phyloP scores from a whole-genome alignment of 768 basidiomycete genomes.

The Leccinum pellstonianum region DNA sequence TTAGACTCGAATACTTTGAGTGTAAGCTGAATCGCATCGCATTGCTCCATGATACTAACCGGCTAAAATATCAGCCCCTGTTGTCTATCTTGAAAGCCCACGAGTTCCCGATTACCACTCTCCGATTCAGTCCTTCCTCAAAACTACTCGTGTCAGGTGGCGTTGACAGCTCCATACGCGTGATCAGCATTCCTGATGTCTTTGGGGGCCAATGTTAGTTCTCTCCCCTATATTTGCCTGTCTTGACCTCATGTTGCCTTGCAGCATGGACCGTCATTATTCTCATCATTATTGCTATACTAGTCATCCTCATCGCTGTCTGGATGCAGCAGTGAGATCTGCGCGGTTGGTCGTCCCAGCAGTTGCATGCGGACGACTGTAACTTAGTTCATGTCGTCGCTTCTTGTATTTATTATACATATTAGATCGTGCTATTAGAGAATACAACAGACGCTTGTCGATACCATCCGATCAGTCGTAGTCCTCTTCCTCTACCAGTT shows the following conservation, averaged over 20 bases:
- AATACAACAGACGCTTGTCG: conserved; percentile 10
- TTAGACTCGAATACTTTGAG: conserved; percentile 75
- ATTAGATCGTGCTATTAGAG: conserved; percentile 24
- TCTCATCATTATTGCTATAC: conserved; percentile 41
- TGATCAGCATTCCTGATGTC: conserved; percentile 68
- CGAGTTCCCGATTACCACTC: conserved; percentile 88
- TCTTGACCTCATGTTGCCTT: conserved; percentile 27
- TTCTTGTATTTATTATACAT: conserved; percentile 29
- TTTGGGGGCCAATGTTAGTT: conserved; percentile 54
- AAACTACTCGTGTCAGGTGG: conserved; percentile 85
- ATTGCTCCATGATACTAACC: conserved; percentile 1
- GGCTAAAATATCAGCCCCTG: conserved; percentile 58
- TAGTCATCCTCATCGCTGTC: conserved; percentile 44
- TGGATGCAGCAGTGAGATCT: conserved; percentile 31
- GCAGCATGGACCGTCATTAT: conserved; percentile 42
- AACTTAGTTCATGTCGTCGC: conserved; percentile 1
- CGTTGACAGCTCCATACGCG: conserved; percentile 83
- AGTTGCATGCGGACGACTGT: not conserved
- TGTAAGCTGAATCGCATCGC: conserved; percentile 44
- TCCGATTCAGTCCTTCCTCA: conserved; percentile 84
- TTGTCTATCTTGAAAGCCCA: conserved; percentile 90
- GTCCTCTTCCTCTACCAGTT: conserved; percentile 84
- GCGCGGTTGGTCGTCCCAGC: not conserved
- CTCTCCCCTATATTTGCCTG: conserved; percentile 22
- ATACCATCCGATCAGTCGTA: conserved; percentile 53